Percentiles rank a stretch among this genome's conserved stretches.
These are phyloP conservation scores for Favolaschia claudopus DNA, from an alignment of 768 basidiomycete species.

Conservation along the genomic window DNA sequence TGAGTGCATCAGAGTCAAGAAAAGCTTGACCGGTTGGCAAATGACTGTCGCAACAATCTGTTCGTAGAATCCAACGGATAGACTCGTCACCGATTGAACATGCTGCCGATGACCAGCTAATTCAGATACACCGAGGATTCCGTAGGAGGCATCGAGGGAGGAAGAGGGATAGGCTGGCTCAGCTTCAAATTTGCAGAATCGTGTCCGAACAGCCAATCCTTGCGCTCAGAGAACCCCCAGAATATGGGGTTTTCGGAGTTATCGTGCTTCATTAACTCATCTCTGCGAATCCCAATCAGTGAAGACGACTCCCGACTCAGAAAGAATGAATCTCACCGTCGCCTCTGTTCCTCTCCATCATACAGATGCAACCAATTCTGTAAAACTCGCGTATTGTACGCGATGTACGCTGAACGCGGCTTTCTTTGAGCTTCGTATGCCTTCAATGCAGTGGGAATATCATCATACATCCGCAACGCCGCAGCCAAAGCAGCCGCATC, in stretches of 20 bases:
- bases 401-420: slow-evolving; percentile 52
- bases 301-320: too few species aligned
- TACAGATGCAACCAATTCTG: slow-evolving; percentile 58
- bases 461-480: slow-evolving; percentile 51
- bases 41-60: too few species aligned
- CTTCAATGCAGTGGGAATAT: slow-evolving; percentile 48
- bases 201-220: slow-evolving; percentile 50
- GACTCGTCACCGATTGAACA: too few species aligned
- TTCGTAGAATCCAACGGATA: too few species aligned
- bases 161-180: too few species aligned
- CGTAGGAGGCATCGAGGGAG: too few species aligned
- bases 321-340: slow-evolving; percentile 31
- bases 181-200: too few species aligned
- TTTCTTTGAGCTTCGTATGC: slow-evolving; percentile 59
- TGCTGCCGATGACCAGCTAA: too few species aligned
- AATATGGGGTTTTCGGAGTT: slow-evolving; percentile 51
- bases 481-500: slow-evolving; percentile 48
- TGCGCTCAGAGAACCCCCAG: slow-evolving; percentile 59
- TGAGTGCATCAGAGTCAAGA: too few species aligned
- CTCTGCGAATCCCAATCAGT: slow-evolving; percentile 36
- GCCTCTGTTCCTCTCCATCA: slow-evolving; percentile 55
- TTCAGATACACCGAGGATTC: too few species aligned
- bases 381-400: slow-evolving; percentile 53
- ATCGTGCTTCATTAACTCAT: slow-evolving; percentile 48
- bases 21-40: too few species aligned